Base-by-base conservation (phyloP, 345 rosid genomes). In the Adansonia digitata region DNA sequence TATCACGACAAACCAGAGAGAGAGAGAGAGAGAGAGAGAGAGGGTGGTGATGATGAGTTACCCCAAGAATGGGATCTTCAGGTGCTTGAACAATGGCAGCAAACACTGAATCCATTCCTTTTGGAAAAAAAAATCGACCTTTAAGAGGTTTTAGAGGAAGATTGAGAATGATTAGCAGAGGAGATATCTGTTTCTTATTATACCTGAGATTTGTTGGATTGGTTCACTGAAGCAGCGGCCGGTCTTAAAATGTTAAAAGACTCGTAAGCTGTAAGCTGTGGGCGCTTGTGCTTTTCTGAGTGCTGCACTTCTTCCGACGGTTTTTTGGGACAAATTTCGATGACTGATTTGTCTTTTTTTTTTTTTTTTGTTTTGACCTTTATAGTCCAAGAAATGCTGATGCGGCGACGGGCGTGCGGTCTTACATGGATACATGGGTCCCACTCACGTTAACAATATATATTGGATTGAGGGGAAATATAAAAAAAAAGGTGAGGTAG, bases 61-160 rank as follows among this genome's bases (percentile, higher is more conserved):
- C 93, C 78, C 92, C 92, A 27, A 89, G 86, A 74, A 89, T 89
- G 40, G 92, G 88, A 84, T 89, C 93, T 75, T 89, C 91, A 20
- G 90, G 91, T 74, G 91, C 93, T 48, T 82, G 85, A 69, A 46
- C 81, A 45, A 89, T 53, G 56, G 62, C 66, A 24, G 77, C 76
- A 80, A 89, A 89, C 18, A 89, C 87, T 35, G 93, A 89, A 3
- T 85, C 86, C 83, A 86, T 84, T 22, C 72, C 31, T 12, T 70
- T 70, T 0, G 51, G 20, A 34, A 35, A 29, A 31, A 34, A 66
- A 14, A 13, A 12, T 40, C n/a, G 34, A 40, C n/a, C n/a, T n/a
- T n/a, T n/a, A n/a, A n/a, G 15, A 3, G 39, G 24, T 8, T 27
- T 15, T 26, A 45, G 37, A 17, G 42, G 4, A 8, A 27, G 42